phyloP scores from a whole-genome alignment of 108 stramenopile species.

The Chaetoceros muelleri region DNA sequence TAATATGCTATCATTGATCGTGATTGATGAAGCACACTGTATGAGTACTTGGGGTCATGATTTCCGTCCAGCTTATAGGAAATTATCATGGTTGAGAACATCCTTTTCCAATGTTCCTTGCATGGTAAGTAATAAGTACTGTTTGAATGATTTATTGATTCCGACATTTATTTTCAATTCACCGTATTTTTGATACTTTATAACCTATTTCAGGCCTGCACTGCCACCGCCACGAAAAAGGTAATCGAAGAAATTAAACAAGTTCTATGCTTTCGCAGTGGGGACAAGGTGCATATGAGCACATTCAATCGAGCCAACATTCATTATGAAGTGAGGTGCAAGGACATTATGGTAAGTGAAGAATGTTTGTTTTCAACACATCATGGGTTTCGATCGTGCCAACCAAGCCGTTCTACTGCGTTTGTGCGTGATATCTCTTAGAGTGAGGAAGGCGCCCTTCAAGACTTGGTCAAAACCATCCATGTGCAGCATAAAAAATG shows the following conservation, averaged over 20 bases:
- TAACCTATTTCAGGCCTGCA: slow-evolving; percentile 37
- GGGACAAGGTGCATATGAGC: slow-evolving; percentile 25
- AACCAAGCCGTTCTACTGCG: slow-evolving; percentile 11
- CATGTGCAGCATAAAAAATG: slow-evolving; percentile 40
- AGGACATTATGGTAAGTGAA: slow-evolving; percentile 10
- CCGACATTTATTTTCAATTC: too few relatives aligned
- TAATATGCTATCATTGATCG: slow-evolving; percentile 67
- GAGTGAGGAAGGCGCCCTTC: slow-evolving; percentile 35
- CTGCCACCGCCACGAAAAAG: slow-evolving; percentile 90
- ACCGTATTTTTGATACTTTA: background rate
- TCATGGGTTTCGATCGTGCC: slow-evolving; percentile 34
- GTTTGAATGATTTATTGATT: too few relatives aligned
- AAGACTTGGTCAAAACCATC: slow-evolving; percentile 38
- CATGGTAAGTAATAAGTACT: slow-evolving; percentile 49
- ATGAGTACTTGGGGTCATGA: slow-evolving; percentile 92
- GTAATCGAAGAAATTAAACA: slow-evolving; percentile 73
- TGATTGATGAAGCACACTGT: slow-evolving; percentile 98
- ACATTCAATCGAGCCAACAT: slow-evolving; percentile 93
- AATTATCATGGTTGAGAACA: slow-evolving; percentile 53
- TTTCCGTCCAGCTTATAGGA: slow-evolving; percentile 68
- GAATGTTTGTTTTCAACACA: background rate
- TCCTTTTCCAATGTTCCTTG: slow-evolving; percentile 76
- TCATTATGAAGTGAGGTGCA: slow-evolving; percentile 66
- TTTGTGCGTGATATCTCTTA: background rate
- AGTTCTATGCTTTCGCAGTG: slow-evolving; percentile 29